A percentile compares a stretch with the other conserved stretches of the same genome.
Evolutionary conservation across 2,329 filamentous ascomycete genomes (phyloP).

Genomic region (Zymoseptoria ardabiliae): DNA sequence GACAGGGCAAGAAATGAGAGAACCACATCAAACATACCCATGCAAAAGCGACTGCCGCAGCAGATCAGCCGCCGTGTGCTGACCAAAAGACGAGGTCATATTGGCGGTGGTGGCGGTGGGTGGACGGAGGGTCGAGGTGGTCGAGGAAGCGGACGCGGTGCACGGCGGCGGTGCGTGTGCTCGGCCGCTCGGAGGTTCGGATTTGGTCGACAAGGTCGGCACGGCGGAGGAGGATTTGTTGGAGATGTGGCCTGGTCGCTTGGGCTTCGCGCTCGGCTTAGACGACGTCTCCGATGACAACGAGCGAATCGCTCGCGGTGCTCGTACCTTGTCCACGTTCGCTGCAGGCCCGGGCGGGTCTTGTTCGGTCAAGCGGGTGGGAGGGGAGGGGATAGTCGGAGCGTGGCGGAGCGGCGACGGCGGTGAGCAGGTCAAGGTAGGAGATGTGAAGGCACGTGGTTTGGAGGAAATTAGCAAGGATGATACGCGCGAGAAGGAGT

Average conservation of each 20-base stretch:
- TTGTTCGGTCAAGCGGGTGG: background rate
- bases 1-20: slow-evolving; percentile 5
- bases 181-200: slow-evolving; percentile 2
- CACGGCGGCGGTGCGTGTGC: background rate
- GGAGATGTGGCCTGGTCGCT: slow-evolving; percentile 22
- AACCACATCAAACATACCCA: slow-evolving; percentile 39
- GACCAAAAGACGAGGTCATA: slow-evolving; percentile 11
- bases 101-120: slow-evolving; percentile 37
- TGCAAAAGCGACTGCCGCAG: slow-evolving; percentile 51
- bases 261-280: slow-evolving; percentile 2
- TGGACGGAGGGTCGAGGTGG: background rate
- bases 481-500: background rate
- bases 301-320: background rate
- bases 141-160: background rate
- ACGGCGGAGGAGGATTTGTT: slow-evolving; percentile 38
- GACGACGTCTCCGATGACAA: slow-evolving; percentile 3
- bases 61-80: slow-evolving; percentile 48
- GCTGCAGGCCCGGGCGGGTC: background rate
- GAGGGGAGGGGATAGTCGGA: background rate
- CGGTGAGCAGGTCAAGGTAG: background rate
- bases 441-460: background rate
- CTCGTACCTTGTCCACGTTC: background rate
- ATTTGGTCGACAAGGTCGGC: slow-evolving; percentile 36
- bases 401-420: background rate
- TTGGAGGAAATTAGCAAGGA: background rate